Percentiles rank a stretch among this genome's conserved stretches.
phyloP scores from a whole-genome alignment of 768 basidiomycete species.

The Mycena vulgaris region DNA sequence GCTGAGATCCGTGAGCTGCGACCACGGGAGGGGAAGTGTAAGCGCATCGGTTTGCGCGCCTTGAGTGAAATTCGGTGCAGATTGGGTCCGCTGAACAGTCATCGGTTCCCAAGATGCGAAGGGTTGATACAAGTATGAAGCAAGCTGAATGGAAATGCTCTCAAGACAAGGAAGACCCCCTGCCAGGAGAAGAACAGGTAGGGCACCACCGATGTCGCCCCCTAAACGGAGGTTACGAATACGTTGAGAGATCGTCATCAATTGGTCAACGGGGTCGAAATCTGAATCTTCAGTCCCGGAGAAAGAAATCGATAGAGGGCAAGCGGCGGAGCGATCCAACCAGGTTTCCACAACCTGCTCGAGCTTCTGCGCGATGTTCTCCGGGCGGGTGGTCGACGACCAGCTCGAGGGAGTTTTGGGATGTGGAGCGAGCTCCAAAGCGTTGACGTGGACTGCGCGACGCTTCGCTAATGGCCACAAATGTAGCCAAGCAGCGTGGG shows the following conservation, averaged over 20 bases:
- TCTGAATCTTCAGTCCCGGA: background rate
- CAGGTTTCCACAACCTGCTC: background rate
- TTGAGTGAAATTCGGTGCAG: background rate
- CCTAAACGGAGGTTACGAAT: background rate
- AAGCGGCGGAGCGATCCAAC: background rate
- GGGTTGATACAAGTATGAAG: too few species aligned
- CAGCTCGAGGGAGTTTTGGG: background rate
- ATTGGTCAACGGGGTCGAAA: background rate
- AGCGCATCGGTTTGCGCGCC: background rate
- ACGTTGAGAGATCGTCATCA: background rate
- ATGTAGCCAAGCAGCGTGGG: constrained; percentile 8
- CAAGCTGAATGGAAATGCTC: background rate
- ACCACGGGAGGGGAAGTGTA: constrained; percentile 7
- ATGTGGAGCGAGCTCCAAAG: constrained; percentile 22
- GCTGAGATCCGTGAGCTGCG: constrained; percentile 11
- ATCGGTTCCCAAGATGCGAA: background rate
- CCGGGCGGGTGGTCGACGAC: background rate
- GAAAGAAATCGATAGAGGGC: background rate
- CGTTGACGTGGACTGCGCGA: constrained; percentile 17
- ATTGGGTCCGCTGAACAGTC: background rate
- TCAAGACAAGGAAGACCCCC: background rate
- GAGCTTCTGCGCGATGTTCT: background rate
- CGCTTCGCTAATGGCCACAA: constrained; percentile 11
- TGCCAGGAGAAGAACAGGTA: background rate
- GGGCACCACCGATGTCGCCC: background rate